Evolutionary conservation across 805 yeast genomes (phyloP).

Genomic region (Kodamaea leandrae): DNA sequence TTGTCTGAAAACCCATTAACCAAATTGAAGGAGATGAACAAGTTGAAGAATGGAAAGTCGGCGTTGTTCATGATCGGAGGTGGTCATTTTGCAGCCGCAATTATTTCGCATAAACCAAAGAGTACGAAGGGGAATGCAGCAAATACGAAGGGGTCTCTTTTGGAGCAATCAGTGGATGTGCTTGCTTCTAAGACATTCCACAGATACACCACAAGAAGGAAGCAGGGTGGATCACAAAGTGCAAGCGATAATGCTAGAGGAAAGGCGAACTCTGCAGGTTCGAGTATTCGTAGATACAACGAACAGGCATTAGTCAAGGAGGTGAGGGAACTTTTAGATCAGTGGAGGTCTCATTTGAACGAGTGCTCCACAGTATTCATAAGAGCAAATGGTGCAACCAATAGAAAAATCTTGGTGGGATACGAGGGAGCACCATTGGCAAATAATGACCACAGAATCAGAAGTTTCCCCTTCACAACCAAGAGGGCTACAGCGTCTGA

Average conservation of each 20-base stretch:
- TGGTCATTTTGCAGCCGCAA: slow-evolving; percentile 97
- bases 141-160: slow-evolving; percentile 44
- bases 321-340: slow-evolving; percentile 60
- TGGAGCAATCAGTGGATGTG: slow-evolving; percentile 62
- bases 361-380: slow-evolving; percentile 71
- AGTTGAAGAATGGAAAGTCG: slow-evolving; percentile 42
- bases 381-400: slow-evolving; percentile 74
- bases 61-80: slow-evolving; percentile 94
- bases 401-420: slow-evolving; percentile 62
- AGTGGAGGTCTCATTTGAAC: slow-evolving; percentile 62
- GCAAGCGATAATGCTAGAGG: slow-evolving; percentile 91
- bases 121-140: slow-evolving; percentile 56
- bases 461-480: slow-evolving; percentile 83
- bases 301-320: slow-evolving; percentile 81
- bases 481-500: slow-evolving; percentile 81
- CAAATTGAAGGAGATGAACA: slow-evolving; percentile 41
- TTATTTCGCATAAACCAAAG: slow-evolving; percentile 67
- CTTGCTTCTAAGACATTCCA: slow-evolving; percentile 84
- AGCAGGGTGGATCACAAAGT: slow-evolving; percentile 96
- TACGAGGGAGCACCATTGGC: slow-evolving; percentile 57
- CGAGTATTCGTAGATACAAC: slow-evolving; percentile 82
- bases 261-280: slow-evolving; percentile 95
- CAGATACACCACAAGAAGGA: slow-evolving; percentile 91
- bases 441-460: slow-evolving; percentile 59
- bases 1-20: slow-evolving; percentile 46